A percentile compares a stretch with the other conserved stretches of the same genome.
phyloP scores from a whole-genome alignment of 2,329 filamentous ascomycete genomes.

The Cytospora chrysosperma region DNA sequence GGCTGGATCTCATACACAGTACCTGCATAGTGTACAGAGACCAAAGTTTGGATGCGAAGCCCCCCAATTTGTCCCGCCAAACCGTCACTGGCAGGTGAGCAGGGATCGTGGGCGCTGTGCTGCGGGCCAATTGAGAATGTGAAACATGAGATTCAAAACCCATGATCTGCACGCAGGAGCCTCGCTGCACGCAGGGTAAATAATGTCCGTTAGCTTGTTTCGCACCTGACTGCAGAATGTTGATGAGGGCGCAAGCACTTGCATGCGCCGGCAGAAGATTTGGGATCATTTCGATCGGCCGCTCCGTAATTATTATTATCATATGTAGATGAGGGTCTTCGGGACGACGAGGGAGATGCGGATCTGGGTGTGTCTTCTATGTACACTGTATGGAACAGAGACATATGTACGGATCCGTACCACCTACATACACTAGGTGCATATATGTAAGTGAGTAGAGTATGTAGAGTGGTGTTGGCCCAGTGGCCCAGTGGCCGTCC shows the following conservation, averaged over 20 bases:
- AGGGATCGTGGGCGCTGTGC: conserved; percentile 14
- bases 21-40: too few relatives aligned
- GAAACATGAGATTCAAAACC: conserved; percentile 17
- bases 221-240: not conserved
- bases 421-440: too few relatives aligned
- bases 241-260: not conserved
- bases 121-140: conserved; percentile 16
- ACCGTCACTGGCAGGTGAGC: conserved; percentile 15
- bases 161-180: conserved; percentile 7
- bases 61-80: conserved; percentile 13
- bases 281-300: not conserved
- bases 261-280: not conserved
- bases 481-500: too few relatives aligned
- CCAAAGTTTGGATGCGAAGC: conserved; percentile 17
- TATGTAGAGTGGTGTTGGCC: too few relatives aligned
- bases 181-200: conserved; percentile 1
- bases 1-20: conserved; percentile 2
- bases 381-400: too few relatives aligned
- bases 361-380: too few relatives aligned
- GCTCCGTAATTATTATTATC: not conserved
- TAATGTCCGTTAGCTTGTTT: conserved; percentile 6
- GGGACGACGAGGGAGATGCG: not conserved
- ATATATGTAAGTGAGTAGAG: too few relatives aligned
- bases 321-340: not conserved
- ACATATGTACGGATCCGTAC: too few relatives aligned